Conservation (phyloP, 345 rosid genomes). For the Diplotaxis tenuifolia region DNA sequence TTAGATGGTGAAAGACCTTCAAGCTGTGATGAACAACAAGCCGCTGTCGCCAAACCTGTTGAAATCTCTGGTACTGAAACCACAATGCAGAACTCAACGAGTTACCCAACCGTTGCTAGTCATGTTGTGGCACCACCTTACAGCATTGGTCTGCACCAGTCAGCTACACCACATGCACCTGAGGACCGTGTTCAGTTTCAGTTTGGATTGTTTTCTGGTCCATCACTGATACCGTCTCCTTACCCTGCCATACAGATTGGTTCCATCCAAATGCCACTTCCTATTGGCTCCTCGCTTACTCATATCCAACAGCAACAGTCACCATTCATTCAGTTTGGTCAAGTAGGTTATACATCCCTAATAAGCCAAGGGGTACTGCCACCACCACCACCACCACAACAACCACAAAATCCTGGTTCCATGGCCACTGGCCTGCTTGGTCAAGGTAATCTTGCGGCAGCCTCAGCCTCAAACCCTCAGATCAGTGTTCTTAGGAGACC, state of each 20-base stretch:
- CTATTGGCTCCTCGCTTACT: conserved; percentile 59
- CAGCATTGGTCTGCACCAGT: conserved; percentile 40
- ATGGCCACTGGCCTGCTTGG: conserved; percentile 45
- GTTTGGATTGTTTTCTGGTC: conserved; percentile 95
- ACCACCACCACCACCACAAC: conserved; percentile 56
- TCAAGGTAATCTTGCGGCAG: conserved; percentile 41
- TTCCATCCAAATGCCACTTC: conserved; percentile 99
- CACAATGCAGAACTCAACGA: conserved; percentile 47
- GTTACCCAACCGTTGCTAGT: conserved; percentile 39
- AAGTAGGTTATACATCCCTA: conserved; percentile 73
- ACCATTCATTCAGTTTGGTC: conserved; percentile 91
- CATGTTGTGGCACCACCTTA: conserved; percentile 40
- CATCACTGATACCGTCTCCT: conserved; percentile 85
- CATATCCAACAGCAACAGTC: conserved; percentile 69
- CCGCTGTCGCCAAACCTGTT: conserved; percentile 37
- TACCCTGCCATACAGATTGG: conserved; percentile 99
- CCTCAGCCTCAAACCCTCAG: conserved; percentile 48
- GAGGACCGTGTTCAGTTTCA: conserved; percentile 78
- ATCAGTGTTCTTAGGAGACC: conserved; percentile 46
- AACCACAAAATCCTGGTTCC: conserved; percentile 57
- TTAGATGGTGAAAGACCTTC: conserved; percentile 44
- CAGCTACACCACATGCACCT: conserved; percentile 40
- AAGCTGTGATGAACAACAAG: conserved; percentile 42
- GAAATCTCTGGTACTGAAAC: conserved; percentile 54
- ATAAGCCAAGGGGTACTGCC: conserved; percentile 74